phyloP scores from a whole-genome alignment of 2,329 filamentous ascomycete species.

The Ceratocystiopsis brevicomis region DNA sequence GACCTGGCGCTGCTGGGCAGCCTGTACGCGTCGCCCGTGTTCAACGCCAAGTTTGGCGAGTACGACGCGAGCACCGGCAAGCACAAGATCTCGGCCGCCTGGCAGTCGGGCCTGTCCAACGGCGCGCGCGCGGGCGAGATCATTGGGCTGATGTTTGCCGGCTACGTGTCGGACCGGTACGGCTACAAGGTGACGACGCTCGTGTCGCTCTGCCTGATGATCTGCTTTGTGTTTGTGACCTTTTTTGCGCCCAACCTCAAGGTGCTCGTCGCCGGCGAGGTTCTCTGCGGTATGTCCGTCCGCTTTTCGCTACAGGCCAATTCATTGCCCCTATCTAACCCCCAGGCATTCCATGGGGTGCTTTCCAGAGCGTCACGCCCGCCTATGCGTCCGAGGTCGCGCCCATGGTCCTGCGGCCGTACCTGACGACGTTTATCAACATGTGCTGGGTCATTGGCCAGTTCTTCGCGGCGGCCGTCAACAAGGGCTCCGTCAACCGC shows the following conservation, averaged over 20 bases:
- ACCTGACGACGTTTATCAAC: slow-evolving; percentile 25
- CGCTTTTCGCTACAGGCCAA: no score
- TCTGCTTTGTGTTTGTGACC: slow-evolving; percentile 30
- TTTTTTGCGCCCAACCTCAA: slow-evolving; percentile 31
- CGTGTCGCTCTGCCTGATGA: slow-evolving; percentile 24
- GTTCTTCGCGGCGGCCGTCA: slow-evolving; percentile 12
- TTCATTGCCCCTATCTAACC: no score
- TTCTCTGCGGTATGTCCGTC: slow-evolving; percentile 17
- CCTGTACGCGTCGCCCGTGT: slow-evolving; percentile 15
- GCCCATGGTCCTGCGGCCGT: slow-evolving; percentile 22
- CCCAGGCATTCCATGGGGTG: slow-evolving; percentile 18
- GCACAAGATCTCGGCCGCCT: slow-evolving; percentile 20
- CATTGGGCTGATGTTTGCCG: slow-evolving; percentile 33
- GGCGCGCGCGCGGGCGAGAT: slow-evolving; percentile 35
- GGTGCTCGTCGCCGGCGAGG: slow-evolving; percentile 28
- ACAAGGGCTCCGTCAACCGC: slow-evolving; percentile 10
- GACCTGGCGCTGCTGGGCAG: slow-evolving; percentile 11
- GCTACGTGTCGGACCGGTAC: slow-evolving; percentile 28
- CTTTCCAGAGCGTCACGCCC: slow-evolving; percentile 25
- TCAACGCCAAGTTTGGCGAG: slow-evolving; percentile 12
- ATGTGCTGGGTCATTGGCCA: slow-evolving; percentile 22
- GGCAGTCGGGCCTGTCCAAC: slow-evolving; percentile 38
- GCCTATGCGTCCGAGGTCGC: slow-evolving; percentile 26
- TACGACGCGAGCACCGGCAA: neutral
- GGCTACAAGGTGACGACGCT: slow-evolving; percentile 33